Evolutionary conservation across 108 stramenopile genomes (phyloP).

Genomic region (Nannochloropsis salina): DNA sequence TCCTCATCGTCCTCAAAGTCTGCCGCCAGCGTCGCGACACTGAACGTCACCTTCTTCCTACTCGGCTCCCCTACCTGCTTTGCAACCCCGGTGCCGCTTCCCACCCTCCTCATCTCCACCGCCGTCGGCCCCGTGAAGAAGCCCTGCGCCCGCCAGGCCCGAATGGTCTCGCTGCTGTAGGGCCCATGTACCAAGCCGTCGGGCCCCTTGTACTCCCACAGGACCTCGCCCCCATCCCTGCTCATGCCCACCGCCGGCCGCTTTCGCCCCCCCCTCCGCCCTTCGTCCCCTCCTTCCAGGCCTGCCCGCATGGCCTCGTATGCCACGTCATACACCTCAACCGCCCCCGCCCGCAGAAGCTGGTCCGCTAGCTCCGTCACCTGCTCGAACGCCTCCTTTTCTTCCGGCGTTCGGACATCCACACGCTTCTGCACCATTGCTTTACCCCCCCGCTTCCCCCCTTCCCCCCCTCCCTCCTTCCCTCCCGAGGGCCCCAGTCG

Average conservation of each 20-base stretch:
- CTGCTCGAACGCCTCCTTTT: slow-evolving; percentile 38
- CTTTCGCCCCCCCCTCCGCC: slow-evolving; percentile 24
- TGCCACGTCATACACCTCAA: slow-evolving; percentile 39
- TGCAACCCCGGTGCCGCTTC: neutral
- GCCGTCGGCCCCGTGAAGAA: slow-evolving; percentile 41
- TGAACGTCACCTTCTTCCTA: neutral
- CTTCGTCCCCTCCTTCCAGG: slow-evolving; percentile 27
- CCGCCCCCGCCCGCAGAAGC: slow-evolving; percentile 33
- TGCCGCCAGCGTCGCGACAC: neutral
- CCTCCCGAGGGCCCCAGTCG: slow-evolving; percentile 29
- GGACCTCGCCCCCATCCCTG: slow-evolving; percentile 21
- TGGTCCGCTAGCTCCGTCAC: slow-evolving; percentile 44
- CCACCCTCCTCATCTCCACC: slow-evolving; percentile 30
- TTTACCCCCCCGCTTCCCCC: neutral
- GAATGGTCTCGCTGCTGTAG: slow-evolving; percentile 43
- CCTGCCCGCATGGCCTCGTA: slow-evolving; percentile 28
- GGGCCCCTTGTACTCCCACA: slow-evolving; percentile 51
- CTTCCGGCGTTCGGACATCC: slow-evolving; percentile 3
- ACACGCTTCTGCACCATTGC: neutral
- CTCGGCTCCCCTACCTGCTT: neutral
- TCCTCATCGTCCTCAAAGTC: neutral
- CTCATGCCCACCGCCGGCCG: slow-evolving; percentile 23
- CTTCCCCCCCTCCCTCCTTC: neutral
- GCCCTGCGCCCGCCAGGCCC: slow-evolving; percentile 40
- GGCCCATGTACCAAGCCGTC: slow-evolving; percentile 51